These are phyloP conservation scores for Daldinia eschscholtzii DNA, from an alignment of 2,329 filamentous ascomycete genomes.

Conservation along the genomic window DNA sequence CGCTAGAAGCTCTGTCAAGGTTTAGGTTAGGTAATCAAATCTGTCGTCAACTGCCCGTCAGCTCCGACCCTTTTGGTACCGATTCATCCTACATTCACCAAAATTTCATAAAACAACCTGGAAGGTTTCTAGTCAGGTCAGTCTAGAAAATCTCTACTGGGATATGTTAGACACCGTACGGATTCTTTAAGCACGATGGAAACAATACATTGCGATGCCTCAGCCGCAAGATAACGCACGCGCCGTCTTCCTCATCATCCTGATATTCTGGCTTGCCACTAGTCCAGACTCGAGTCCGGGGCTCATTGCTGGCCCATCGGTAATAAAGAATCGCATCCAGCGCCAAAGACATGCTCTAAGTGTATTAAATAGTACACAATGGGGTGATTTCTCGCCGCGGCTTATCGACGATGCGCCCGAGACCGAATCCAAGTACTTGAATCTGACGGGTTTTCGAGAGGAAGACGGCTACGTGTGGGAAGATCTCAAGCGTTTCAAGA, in stretches of 20 bases:
- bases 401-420: conserved; percentile 49
- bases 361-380: conserved; percentile 67
- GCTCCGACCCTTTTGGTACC: not conserved
- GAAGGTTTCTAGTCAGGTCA: not conserved
- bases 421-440: conserved; percentile 64
- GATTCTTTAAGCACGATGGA: conserved; percentile 46
- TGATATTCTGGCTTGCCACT: conserved; percentile 61
- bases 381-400: conserved; percentile 70
- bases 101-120: conserved; percentile 11
- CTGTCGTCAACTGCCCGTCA: not conserved
- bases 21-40: conserved; percentile 10
- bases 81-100: not conserved
- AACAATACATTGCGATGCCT: conserved; percentile 59
- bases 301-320: conserved; percentile 59
- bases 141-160: conserved; percentile 11
- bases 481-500: conserved; percentile 74
- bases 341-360: conserved; percentile 65
- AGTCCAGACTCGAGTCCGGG: conserved; percentile 57
- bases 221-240: conserved; percentile 61
- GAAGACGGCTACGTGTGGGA: conserved; percentile 85
- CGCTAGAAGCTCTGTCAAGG: not conserved
- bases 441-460: conserved; percentile 81
- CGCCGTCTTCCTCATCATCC: conserved; percentile 59
- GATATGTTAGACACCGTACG: conserved; percentile 21
- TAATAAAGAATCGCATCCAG: conserved; percentile 61